Percentiles rank a stretch among this genome's conserved stretches.
These are phyloP conservation scores for Samsoniella hepiali DNA, from an alignment of 2,329 filamentous ascomycete species.

Conservation along the genomic window DNA sequence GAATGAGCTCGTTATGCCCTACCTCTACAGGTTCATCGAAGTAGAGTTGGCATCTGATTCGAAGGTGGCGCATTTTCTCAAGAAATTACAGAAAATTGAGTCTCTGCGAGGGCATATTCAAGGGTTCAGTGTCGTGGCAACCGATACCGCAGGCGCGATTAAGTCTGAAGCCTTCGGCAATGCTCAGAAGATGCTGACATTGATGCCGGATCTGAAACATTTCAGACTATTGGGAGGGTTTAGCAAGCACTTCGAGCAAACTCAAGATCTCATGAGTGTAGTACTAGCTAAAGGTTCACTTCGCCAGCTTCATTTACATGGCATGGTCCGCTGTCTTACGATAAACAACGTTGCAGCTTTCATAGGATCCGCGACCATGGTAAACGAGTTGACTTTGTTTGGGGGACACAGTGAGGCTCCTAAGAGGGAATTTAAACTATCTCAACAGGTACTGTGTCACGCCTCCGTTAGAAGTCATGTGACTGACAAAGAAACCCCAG, in stretches of 20 bases:
- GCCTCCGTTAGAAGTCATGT: too few relatives aligned
- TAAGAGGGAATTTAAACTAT: too few relatives aligned
- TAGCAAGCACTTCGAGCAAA: accelerated
- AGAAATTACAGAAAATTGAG: too few relatives aligned
- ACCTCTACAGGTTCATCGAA: background rate
- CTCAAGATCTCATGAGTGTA: background rate
- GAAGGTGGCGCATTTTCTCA: too few relatives aligned
- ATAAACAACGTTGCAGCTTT: background rate
- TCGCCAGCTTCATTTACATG: background rate
- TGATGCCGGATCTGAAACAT: background rate
- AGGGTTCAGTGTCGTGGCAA: too few relatives aligned
- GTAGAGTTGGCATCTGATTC: background rate
- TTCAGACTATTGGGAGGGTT: background rate
- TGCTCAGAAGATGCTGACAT: too few relatives aligned
- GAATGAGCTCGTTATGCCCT: background rate
- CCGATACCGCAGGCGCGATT: too few relatives aligned
- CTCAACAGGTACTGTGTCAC: too few relatives aligned
- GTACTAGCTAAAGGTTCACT: background rate
- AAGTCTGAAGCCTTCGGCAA: too few relatives aligned
- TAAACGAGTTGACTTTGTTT: background rate
- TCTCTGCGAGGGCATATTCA: too few relatives aligned
- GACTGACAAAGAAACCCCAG: background rate
- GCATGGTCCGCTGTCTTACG: accelerated
- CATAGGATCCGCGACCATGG: background rate
- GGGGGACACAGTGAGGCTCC: too few relatives aligned